These are phyloP conservation scores for Avena atlantica DNA, from an alignment of 176 grass and related monocot species.

Conservation along the genomic window DNA sequence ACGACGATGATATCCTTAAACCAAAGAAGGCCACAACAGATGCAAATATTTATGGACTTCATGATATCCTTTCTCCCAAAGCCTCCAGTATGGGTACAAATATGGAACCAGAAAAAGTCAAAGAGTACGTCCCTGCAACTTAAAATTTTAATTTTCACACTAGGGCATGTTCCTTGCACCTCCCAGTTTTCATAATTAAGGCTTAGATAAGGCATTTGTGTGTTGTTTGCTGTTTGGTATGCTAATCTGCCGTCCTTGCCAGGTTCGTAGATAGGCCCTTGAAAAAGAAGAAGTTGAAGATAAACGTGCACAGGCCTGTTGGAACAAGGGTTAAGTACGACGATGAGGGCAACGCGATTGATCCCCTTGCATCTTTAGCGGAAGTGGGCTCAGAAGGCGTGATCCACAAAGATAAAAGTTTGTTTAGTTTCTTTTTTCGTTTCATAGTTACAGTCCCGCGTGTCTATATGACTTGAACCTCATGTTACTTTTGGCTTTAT, in stretches of 20 bases:
- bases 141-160: not conserved
- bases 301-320: slow-evolving; percentile 78
- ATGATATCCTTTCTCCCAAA: slow-evolving; percentile 66
- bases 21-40: slow-evolving; percentile 55
- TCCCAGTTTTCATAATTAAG: slow-evolving; percentile 18
- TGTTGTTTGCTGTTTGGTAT: slow-evolving; percentile 17
- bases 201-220: not conserved
- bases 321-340: slow-evolving; percentile 90
- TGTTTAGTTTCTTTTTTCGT: not conserved
- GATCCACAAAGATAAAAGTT: slow-evolving; percentile 67
- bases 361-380: slow-evolving; percentile 79
- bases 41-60: slow-evolving; percentile 34
- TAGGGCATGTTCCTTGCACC: slow-evolving; percentile 21
- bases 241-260: slow-evolving; percentile 28
- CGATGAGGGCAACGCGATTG: slow-evolving; percentile 74
- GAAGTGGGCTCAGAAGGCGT: slow-evolving; percentile 52
- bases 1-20: slow-evolving; percentile 78
- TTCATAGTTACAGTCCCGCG: slow-evolving; percentile 10
- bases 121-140: slow-evolving; percentile 49
- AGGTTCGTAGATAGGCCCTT: slow-evolving; percentile 56
- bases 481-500: slow-evolving; percentile 11
- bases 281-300: slow-evolving; percentile 96
- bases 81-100: slow-evolving; percentile 39
- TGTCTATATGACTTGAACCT: slow-evolving; percentile 11
- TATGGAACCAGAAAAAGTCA: slow-evolving; percentile 40